Conservation (phyloP, 2,329 filamentous ascomycete species). For the Botrytis tulipae region DNA sequence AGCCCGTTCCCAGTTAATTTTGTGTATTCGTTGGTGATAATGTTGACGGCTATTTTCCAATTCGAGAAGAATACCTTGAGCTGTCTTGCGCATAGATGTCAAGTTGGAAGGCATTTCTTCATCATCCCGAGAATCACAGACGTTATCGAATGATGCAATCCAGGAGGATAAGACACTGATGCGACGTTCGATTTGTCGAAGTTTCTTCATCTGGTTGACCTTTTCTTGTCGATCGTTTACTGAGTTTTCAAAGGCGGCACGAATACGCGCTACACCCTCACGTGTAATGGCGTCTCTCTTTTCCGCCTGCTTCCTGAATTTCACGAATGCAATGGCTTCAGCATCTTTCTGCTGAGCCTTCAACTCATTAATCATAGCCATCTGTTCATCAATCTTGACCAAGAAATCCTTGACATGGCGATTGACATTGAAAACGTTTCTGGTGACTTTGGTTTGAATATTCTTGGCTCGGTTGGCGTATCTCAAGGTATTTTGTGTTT, state of each 20-base stretch:
- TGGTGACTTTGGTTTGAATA: conserved; percentile 98
- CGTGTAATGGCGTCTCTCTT: conserved; percentile 74
- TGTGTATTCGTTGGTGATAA: conserved; percentile 79
- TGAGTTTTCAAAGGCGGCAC: conserved; percentile 80
- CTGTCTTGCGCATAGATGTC: conserved; percentile 77
- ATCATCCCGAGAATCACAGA: conserved; percentile 70
- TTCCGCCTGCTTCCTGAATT: conserved; percentile 86
- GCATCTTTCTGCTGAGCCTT: conserved; percentile 89
- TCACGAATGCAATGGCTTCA: conserved; percentile 76
- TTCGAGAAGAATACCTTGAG: conserved; percentile 83
- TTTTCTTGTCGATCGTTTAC: conserved; percentile 75
- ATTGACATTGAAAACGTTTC: conserved; percentile 98
- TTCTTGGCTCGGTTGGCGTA: conserved; percentile 99
- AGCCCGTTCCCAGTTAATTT: conserved; percentile 80
- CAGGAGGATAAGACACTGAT: conserved; percentile 86
- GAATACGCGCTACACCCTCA: conserved; percentile 78
- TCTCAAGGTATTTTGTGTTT: conserved; percentile 95
- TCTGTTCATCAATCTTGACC: conserved; percentile 98
- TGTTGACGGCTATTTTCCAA: conserved; percentile 88
- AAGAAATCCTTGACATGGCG: conserved; percentile 98
- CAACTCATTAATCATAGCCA: conserved; percentile 93
- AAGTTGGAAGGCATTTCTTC: conserved; percentile 70
- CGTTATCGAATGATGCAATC: conserved; percentile 85
- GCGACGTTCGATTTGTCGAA: conserved; percentile 78
- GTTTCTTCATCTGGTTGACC: conserved; percentile 73